phyloP scores from a whole-genome alignment of 306 rosid genomes.

The Lotus japonicus region DNA sequence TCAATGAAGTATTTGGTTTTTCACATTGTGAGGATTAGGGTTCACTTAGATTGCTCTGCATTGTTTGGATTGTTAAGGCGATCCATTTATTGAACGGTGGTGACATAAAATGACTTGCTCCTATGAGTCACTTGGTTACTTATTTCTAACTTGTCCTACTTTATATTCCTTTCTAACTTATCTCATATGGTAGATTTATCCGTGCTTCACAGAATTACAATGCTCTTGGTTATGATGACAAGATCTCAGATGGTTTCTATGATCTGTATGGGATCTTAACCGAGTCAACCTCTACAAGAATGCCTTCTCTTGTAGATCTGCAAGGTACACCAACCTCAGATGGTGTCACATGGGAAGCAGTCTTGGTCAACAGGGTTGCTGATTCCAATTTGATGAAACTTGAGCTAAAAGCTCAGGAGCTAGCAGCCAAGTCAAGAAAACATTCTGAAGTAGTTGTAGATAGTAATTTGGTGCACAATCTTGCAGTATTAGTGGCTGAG shows the following conservation, averaged over 20 bases:
- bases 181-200: conserved; percentile 97
- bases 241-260: conserved; percentile 95
- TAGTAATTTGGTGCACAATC: conserved; percentile 65
- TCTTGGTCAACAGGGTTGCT: conserved; percentile 73
- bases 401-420: conserved; percentile 62
- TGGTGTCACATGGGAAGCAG: conserved; percentile 84
- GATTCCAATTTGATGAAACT: conserved; percentile 89
- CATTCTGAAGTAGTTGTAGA: conserved; percentile 50
- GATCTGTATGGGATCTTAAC: conserved; percentile 82
- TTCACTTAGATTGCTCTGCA: not conserved
- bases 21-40: not conserved
- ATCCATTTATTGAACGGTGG: not conserved
- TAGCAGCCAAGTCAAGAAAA: conserved; percentile 51
- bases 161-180: conserved; percentile 63
- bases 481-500: conserved; percentile 77
- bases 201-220: conserved; percentile 99
- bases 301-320: conserved; percentile 97
- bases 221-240: conserved; percentile 94
- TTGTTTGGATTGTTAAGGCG: not conserved
- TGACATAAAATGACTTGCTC: not conserved
- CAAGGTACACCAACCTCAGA: conserved; percentile 72
- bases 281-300: conserved; percentile 60
- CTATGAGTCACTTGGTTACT: conserved; percentile 19
- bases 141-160: conserved; percentile 27
- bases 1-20: not conserved